Percentiles rank a stretch among this genome's conserved stretches.
phyloP scores from a whole-genome alignment of 108 stramenopile species.

The Cyclotella baltica region DNA sequence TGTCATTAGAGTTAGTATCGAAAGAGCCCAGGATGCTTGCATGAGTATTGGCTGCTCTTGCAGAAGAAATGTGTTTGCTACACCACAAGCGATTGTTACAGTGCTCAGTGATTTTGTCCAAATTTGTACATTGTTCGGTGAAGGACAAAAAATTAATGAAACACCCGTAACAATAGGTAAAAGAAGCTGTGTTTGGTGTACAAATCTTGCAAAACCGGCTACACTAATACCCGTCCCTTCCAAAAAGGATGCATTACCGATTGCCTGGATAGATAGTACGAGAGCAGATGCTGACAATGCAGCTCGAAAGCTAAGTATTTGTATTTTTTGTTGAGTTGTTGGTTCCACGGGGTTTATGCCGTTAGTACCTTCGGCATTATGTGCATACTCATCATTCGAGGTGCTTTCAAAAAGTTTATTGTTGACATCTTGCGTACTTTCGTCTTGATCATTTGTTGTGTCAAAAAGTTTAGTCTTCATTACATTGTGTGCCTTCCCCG shows the following conservation, averaged over 20 bases:
- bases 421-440: too few relatives aligned
- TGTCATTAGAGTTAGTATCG: constrained; percentile 12
- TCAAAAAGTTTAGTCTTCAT: too few relatives aligned
- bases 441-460: too few relatives aligned
- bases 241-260: constrained; percentile 8
- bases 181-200: background rate
- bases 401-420: too few relatives aligned
- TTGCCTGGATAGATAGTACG: background rate
- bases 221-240: constrained; percentile 18
- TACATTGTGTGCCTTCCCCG: too few relatives aligned
- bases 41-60: background rate
- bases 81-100: background rate
- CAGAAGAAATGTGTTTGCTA: background rate
- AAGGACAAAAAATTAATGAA: background rate
- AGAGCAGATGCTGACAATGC: constrained; percentile 11
- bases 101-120: background rate
- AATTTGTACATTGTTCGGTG: background rate
- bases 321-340: constrained; percentile 9
- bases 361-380: too few relatives aligned
- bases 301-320: constrained; percentile 14
- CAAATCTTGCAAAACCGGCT: background rate
- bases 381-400: too few relatives aligned
- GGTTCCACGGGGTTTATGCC: background rate
- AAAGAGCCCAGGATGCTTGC: constrained; percentile 5
- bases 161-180: background rate